Evolutionary conservation across 2,329 filamentous ascomycete species (phyloP), one percentile per base, ranked within the genome.

Genomic region (Aspergillus calidoustus): DNA sequence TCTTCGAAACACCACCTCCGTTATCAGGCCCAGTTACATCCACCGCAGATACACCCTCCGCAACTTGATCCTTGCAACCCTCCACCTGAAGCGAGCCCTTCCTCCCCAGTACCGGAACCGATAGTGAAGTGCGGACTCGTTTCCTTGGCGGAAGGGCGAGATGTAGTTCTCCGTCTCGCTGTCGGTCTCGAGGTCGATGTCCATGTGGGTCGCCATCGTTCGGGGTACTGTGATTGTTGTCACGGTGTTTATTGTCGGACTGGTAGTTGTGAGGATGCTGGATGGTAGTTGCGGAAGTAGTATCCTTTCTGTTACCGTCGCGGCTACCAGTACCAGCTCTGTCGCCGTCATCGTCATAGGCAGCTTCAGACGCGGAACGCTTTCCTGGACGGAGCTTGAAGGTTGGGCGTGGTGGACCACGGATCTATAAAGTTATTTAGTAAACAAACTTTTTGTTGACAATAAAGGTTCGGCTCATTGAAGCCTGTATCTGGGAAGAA

Each of bases 61-160:
- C 23, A 15, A 15, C 19, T n/a, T 50, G 34, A 44, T 25, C 7
- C 7, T 34, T 7, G 8, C 43, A 17, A 54, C 30, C 31, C 8
- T 41, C 19, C 9, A 23, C 30, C 25, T 41, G 22, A 28, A n/a
- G 9, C 31, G 19, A 9, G 15, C 47, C 31, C n/a, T 31, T 46
- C 25, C 25, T 15, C n/a, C 51, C 48, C n/a, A 31, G 22, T 17
- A 22, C n/a, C 48, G 48, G 22, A 28, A 30, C 48, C 8, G 23
- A 8, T 1, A 53, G 25, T 30, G 51, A 58, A 41, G 56, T 48
- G 54, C 56, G 46, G 11, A 46, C 43, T 31, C 50, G 53, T 31
- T 62, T 62, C n/a, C 55, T 53, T 38, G 60, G 60, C 4, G 60
- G 60, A 17, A 54, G 55, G 4, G 34, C 43, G 15, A 58, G 28